Base-by-base conservation (phyloP, 1,139 yeast species). In the Kazachstania sp. region DNA sequence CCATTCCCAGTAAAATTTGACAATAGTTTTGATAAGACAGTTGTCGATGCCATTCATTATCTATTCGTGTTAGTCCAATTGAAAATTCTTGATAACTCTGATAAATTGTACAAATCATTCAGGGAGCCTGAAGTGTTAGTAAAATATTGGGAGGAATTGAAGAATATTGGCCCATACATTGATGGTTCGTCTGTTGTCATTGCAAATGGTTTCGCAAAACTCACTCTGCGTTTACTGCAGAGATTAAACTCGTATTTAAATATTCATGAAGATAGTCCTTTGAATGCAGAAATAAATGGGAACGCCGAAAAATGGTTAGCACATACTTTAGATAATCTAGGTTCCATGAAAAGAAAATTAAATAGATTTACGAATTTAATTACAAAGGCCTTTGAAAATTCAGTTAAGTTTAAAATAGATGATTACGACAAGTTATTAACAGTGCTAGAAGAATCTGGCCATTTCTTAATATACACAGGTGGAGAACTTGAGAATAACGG, bases 121-220 rank as follows among this genome's bases (percentile, higher is more conserved):
- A 87, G 87, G 59, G 97, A 88, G 59, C 94, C 96, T 0, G 98
- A 92, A 59, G 90, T 85, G 58, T 70, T 92, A 46, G 86, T 85
- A 58, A 82, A 78, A 53, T 81, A 83, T 30, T 90, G 95, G 86
- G 72, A 73, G 41, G 82, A 83, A 56, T 70, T 92, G 54, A 84
- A 79, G 56, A 80, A 81, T 56, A 73, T 87, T 29, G 96, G 97
- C 36, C 74, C 69, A 48, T 76, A 75, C 51, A 79, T 90, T 34
- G 87, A 84, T 47, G 90, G 92, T n/a, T 94, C 95, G 18, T 86
- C 95, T 45, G 78, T 80, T 11, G 82, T 83, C 16, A 82, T 90
- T 44, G 95, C 97, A 0, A 82, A 79, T 52, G 90, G 84, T 56
- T 80, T 85, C 46, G 74, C 86, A 0, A 65, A 77, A 11, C 66